Percentiles rank a stretch among this genome's conserved stretches.
phyloP scores from a whole-genome alignment of 768 basidiomycete genomes.

The Naematelia aurantialba region DNA sequence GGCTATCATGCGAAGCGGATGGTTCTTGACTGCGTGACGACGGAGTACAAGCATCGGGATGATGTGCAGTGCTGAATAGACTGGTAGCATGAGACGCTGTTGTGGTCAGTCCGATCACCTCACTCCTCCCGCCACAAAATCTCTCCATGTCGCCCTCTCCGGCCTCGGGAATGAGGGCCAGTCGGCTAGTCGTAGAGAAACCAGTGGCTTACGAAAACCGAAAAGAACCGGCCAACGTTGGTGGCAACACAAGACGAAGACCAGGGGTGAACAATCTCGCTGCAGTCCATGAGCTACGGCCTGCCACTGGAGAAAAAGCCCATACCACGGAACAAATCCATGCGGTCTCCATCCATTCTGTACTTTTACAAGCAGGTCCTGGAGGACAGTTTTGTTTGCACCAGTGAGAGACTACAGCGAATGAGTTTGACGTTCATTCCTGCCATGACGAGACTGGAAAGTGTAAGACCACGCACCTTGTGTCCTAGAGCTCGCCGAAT shows the following conservation, averaged over 20 bases:
- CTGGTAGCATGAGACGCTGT: slow-evolving; percentile 51
- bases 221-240: slow-evolving; percentile 67
- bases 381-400: slow-evolving; percentile 32
- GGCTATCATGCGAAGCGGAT: slow-evolving; percentile 65
- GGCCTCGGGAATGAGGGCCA: too few species aligned
- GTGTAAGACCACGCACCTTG: slow-evolving; percentile 51
- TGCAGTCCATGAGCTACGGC: slow-evolving; percentile 11
- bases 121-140: neutral
- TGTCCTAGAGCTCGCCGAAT: slow-evolving; percentile 59
- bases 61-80: slow-evolving; percentile 83
- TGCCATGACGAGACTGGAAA: slow-evolving; percentile 33
- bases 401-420: slow-evolving; percentile 34
- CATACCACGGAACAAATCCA: slow-evolving; percentile 49
- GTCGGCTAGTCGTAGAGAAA: slow-evolving; percentile 5
- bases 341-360: slow-evolving; percentile 39
- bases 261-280: slow-evolving; percentile 75
- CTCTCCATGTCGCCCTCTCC: neutral
- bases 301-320: neutral
- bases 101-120: neutral
- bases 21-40: slow-evolving; percentile 61
- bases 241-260: slow-evolving; percentile 61
- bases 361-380: slow-evolving; percentile 26
- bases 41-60: slow-evolving; percentile 83
- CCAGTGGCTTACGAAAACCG: slow-evolving; percentile 76
- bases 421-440: slow-evolving; percentile 28